These are phyloP conservation scores for Ulota crispa DNA, from an alignment of 225 moss, liverwort and hornwort genomes.

Conservation along the genomic window DNA sequence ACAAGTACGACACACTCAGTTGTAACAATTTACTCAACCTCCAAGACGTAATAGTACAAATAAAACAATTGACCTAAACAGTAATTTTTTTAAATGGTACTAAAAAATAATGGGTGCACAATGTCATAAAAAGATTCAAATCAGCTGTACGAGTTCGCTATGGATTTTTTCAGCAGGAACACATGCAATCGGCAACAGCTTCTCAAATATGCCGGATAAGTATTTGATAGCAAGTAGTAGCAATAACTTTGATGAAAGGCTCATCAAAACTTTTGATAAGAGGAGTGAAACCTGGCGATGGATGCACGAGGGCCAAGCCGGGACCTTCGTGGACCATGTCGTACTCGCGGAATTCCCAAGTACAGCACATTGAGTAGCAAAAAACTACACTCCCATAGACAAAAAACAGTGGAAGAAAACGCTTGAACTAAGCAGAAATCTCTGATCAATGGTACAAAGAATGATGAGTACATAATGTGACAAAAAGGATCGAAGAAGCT, in stretches of 20 bases:
- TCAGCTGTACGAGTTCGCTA: conserved; percentile 2
- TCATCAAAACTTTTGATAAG: conserved; percentile 78
- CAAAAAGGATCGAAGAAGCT: conserved; percentile 26
- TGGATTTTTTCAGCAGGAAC: conserved; percentile 20
- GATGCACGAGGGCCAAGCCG: conserved; percentile 64
- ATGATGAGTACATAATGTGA: conserved; percentile 32
- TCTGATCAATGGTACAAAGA: conserved; percentile 47
- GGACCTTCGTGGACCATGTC: conserved; percentile 71
- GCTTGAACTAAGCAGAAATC: conserved; percentile 10
- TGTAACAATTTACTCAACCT: not conserved
- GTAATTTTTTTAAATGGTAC: conserved; percentile 13
- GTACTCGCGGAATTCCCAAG: conserved; percentile 26
- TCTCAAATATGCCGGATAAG: conserved; percentile 73
- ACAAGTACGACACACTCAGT: not conserved
- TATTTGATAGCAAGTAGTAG: conserved; percentile 68
- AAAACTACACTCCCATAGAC: not conserved
- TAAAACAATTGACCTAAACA: not conserved
- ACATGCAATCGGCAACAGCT: conserved; percentile 43
- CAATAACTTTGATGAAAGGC: conserved; percentile 95
- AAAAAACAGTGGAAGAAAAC: no score
- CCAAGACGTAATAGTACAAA: not conserved
- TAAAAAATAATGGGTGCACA: conserved; percentile 19
- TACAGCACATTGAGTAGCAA: not conserved
- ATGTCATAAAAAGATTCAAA: conserved; percentile 10
- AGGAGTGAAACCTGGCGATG: conserved; percentile 63